Conservation (phyloP, 2,329 filamentous ascomycete genomes). For the Clonostachys solani region DNA sequence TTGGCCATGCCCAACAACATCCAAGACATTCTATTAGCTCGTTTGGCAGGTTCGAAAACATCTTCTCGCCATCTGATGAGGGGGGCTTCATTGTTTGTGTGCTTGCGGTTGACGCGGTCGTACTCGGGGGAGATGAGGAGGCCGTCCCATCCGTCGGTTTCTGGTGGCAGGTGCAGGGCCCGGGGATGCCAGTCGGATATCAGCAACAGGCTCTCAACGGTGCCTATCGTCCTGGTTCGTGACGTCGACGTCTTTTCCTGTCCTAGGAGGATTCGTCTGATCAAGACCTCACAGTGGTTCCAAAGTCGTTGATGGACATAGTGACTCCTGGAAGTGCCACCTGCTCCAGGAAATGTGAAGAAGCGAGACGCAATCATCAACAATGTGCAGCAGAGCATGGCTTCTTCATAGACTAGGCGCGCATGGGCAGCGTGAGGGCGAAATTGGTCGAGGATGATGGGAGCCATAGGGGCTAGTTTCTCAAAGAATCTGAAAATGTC, state of each 20-base stretch:
- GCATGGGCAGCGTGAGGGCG: constrained; percentile 5
- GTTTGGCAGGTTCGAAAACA: constrained; percentile 14
- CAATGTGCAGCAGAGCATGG: constrained; percentile 12
- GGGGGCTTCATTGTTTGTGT: constrained; percentile 9
- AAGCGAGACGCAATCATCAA: constrained; percentile 13
- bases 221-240: constrained; percentile 9
- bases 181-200: constrained; percentile 15
- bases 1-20: constrained; percentile 14
- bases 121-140: constrained; percentile 10
- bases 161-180: constrained; percentile 11
- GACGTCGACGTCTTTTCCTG: constrained; percentile 13
- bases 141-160: constrained; percentile 14
- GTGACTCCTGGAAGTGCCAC: constrained; percentile 11
- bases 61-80: constrained; percentile 15
- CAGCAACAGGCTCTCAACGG: constrained; percentile 12
- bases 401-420: constrained; percentile 8
- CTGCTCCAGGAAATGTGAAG: constrained; percentile 11
- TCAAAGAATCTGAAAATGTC: background rate
- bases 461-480: background rate
- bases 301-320: constrained; percentile 10
- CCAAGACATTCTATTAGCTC: constrained; percentile 17
- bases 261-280: constrained; percentile 9
- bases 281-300: constrained; percentile 12
- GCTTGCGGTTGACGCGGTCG: constrained; percentile 9
- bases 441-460: background rate